Base-by-base conservation (phyloP, 2,329 filamentous ascomycete genomes). In the Truncatella angustata region DNA sequence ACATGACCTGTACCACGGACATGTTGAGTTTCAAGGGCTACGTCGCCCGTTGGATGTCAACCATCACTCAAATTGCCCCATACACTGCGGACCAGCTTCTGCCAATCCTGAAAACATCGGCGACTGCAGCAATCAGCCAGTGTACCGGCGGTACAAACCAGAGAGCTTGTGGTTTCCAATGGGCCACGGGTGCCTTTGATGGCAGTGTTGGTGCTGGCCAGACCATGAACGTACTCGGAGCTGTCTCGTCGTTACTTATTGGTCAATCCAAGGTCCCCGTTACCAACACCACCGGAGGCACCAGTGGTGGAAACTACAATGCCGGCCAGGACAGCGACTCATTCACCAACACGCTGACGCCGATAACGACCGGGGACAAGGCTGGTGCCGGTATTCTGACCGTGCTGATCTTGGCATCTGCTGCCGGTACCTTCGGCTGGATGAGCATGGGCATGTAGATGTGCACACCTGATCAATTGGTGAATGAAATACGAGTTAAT, bases 21-120 rank as follows among this genome's bases (percentile, higher is more conserved):
- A 80, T 84, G 65, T 71, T 76, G 56, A 76, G 74, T 37, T 85
- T 82, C 76, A 85, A 84, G 63, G 80, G 78, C 23, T 84, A 82
- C 60, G 67, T 83, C 4, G 67, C 75, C 24, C 79, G 81, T 50
- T 85, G 78, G 74, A 65, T 75, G 62, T 65, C 71, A 1, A 66
- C 68, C n/a, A 68, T 67, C 30, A 69, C 70, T 2, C 69, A 73
- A 56, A 58, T 75, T 36, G 72, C 72, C 0, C 71, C 73, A 0
- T 70, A 68, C 50, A 72, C 67, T 10, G 58, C 60, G 7, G 59
- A 63, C 6, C 63, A 56, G 26, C 65, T 76, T 34, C 61, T 71
- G 43, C 63, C 65, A 1, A 61, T 69, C 28, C 59, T 78, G 16
- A 58, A 63, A n/a, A 61, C 65, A 4, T 74, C 72, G 3, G 73